Conservation (phyloP, 805 yeast genomes). For the Ogataea sp. region DNA sequence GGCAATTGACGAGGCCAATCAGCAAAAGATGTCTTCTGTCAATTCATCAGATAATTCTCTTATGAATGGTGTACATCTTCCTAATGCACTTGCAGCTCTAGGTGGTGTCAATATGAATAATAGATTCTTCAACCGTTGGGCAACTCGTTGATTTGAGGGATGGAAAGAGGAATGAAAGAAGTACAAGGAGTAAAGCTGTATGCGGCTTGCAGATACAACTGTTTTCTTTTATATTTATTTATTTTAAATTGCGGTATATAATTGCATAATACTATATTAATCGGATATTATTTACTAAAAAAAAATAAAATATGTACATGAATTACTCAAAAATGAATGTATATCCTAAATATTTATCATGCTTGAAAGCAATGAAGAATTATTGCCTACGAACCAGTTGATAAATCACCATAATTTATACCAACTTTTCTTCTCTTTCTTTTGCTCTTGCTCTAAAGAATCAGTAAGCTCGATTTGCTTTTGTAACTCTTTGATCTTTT, state of each 20-base stretch:
- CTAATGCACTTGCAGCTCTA: slow-evolving; percentile 17
- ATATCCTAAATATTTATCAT: too few relatives aligned
- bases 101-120: slow-evolving; percentile 12
- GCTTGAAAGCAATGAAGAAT: too few relatives aligned
- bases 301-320: background rate
- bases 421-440: slow-evolving; percentile 20
- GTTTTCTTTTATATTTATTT: too few relatives aligned
- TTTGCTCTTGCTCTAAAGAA: slow-evolving; percentile 16
- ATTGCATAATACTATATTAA: too few relatives aligned
- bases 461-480: slow-evolving; percentile 28
- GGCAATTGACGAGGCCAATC: slow-evolving; percentile 69
- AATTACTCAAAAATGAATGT: background rate
- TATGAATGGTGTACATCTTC: too few relatives aligned
- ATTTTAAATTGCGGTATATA: too few relatives aligned
- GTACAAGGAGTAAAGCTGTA: too few relatives aligned
- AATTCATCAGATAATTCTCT: slow-evolving; percentile 5
- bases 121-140: slow-evolving; percentile 17
- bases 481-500: slow-evolving; percentile 33
- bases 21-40: slow-evolving; percentile 30
- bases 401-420: slow-evolving; percentile 18
- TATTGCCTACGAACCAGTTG: too few relatives aligned
- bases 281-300: too few relatives aligned
- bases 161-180: too few relatives aligned
- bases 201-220: too few relatives aligned
- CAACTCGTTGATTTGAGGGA: slow-evolving; percentile 1